Evolutionary conservation across 345 rosid species (phyloP), one percentile per base, ranked within the genome.

Genomic region (Aquilaria yunnanensis): DNA sequence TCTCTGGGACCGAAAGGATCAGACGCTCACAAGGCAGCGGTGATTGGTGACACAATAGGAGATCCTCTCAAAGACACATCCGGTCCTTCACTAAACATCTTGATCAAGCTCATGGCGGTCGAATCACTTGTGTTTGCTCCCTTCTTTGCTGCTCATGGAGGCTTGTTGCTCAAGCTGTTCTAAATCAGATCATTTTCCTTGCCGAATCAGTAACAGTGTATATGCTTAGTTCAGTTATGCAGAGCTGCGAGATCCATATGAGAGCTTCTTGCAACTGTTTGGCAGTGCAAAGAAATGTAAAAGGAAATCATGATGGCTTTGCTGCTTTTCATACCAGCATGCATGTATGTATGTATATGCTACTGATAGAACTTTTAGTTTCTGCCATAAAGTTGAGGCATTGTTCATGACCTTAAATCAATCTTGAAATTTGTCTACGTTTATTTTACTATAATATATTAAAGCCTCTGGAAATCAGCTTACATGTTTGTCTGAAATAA

Each of bases 51-150:
- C 80, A 84, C 93, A 0, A 74, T 87, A 4, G 94, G 94, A 13
- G 94, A 87, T 59, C 88, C 94, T 0, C 80, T 87, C 41, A 84
- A 87, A 78, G 93, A 84, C 76, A 84, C 90, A 1, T 87, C 88
- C 0, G 88, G 88, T 3, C 90, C 94, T 0, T 87, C 90, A 4
- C 88, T 80, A 16, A 87, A 87, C 75, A 84, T 87, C 70, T 74
- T 87, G 41, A 87, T 87, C 72, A 87, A 87, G 83, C 88, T 87
- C 64, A 84, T 80, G 94, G 94, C 94, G 0, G 94, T 87, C 0
- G 94, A 87, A 64, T 79, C 90, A 0, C 65, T 87, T 61, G 94
- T 84, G 46, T 87, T 87, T 47, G 94, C 94, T 12, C 90, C 90
- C 0, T 87, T 87, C 79, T 87, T 84, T 10, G 90, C 93, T 0